A percentile compares a stretch with the other conserved stretches of the same genome.
phyloP scores from a whole-genome alignment of 148 eudicot species.

The Vaccinium corymbosum region DNA sequence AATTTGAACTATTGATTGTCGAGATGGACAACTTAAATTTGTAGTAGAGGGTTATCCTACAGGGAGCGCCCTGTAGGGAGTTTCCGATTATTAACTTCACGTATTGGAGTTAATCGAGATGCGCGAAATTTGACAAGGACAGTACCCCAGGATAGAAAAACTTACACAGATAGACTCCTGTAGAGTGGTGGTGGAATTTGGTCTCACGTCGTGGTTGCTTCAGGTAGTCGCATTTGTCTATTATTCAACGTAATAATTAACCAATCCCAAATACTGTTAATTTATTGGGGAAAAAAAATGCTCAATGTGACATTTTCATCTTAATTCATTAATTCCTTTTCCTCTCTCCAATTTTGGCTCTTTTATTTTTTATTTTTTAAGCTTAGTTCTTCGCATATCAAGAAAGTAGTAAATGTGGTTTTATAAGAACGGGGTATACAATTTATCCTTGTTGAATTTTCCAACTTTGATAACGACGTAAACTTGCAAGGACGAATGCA shows the following conservation, averaged over 20 bases:
- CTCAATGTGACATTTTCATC: too few relatives aligned
- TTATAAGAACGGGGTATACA: not conserved
- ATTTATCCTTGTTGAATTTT: not conserved
- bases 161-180: not conserved
- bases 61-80: too few relatives aligned
- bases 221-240: constrained; percentile 6
- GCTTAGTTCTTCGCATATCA: not conserved
- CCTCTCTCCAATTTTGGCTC: not conserved
- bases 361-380: not conserved
- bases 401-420: not conserved
- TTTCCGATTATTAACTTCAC: too few relatives aligned
- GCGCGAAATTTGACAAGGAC: too few relatives aligned
- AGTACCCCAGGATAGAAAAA: too few relatives aligned
- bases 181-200: constrained; percentile 10
- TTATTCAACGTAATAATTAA: not conserved
- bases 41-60: too few relatives aligned
- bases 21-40: too few relatives aligned
- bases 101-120: too few relatives aligned
- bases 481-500: not conserved
- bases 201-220: constrained; percentile 23
- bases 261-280: too few relatives aligned
- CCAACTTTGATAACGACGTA: not conserved
- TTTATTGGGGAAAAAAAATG: too few relatives aligned
- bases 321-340: not conserved
- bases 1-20: too few relatives aligned